A percentile compares a stretch with the other conserved stretches of the same genome.
phyloP scores from a whole-genome alignment of 2,329 filamentous ascomycete species.

The Penicillium sp. region DNA sequence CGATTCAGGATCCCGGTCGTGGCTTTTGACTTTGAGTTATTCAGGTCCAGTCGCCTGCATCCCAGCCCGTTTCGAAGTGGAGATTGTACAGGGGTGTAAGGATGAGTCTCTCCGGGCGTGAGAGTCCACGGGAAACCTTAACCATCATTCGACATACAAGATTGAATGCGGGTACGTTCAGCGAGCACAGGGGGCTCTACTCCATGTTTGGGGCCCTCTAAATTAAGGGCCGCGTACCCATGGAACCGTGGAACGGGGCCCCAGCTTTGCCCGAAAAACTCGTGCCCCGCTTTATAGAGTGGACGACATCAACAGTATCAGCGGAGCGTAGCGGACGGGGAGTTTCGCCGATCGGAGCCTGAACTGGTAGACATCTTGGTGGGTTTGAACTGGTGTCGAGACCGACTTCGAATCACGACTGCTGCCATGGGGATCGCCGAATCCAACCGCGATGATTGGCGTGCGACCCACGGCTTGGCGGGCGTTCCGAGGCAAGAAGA shows the following conservation, averaged over 20 bases:
- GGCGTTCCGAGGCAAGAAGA: conserved; percentile 1
- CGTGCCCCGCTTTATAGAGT: conserved; percentile 17
- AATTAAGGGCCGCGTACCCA: neutral
- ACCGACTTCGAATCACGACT: neutral
- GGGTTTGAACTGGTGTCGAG: neutral
- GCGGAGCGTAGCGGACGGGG: neutral
- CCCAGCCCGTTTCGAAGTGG: neutral
- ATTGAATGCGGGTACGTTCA: neutral
- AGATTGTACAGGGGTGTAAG: neutral
- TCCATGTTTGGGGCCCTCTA: neutral
- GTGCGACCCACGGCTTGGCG: conserved; percentile 9
- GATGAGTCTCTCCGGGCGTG: neutral
- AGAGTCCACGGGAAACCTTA: neutral
- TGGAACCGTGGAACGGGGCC: conserved; percentile 4
- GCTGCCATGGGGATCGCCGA: neutral
- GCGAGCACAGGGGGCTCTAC: neutral
- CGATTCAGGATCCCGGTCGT: conserved; percentile 2
- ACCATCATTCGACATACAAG: neutral
- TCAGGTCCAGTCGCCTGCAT: neutral
- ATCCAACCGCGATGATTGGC: conserved; percentile 7
- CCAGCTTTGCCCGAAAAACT: neutral
- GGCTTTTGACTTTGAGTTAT: neutral
- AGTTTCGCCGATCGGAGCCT: conserved; percentile 9
- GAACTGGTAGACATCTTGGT: conserved; percentile 5
- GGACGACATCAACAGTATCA: neutral